A percentile compares a stretch with the other conserved stretches of the same genome.
phyloP scores from a whole-genome alignment of 2,329 filamentous ascomycete genomes.

The Pestalotiopsis sp. region DNA sequence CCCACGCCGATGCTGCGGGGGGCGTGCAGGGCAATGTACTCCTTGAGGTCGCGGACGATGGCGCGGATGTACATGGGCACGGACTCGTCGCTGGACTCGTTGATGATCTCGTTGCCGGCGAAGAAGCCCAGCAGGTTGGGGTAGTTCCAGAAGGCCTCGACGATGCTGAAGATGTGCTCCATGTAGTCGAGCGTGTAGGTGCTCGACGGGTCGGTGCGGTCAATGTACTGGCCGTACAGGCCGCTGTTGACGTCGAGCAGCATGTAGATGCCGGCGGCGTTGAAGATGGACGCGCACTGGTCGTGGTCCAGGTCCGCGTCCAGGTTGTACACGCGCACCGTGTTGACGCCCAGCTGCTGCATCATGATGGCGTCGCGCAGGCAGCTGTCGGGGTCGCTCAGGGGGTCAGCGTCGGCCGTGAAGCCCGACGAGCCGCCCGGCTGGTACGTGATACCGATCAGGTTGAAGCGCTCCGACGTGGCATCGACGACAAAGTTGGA shows the following conservation, averaged over 20 bases:
- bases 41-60: constrained; percentile 75
- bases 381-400: constrained; percentile 57
- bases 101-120: constrained; percentile 77
- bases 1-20: constrained; percentile 71
- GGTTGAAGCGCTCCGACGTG: constrained; percentile 59
- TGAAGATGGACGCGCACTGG: constrained; percentile 65
- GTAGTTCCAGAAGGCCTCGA: constrained; percentile 65
- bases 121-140: constrained; percentile 71
- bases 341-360: constrained; percentile 64
- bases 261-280: constrained; percentile 67
- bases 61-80: constrained; percentile 68
- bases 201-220: constrained; percentile 52
- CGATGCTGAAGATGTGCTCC: constrained; percentile 64
- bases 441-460: constrained; percentile 68
- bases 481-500: constrained; percentile 53
- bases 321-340: constrained; percentile 67
- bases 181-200: constrained; percentile 60
- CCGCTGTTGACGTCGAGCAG: constrained; percentile 67
- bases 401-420: constrained; percentile 46
- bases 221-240: constrained; percentile 55
- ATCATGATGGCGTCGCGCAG: constrained; percentile 64
- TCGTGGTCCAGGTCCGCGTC: constrained; percentile 65
- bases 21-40: constrained; percentile 70
- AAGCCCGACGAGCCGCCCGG: constrained; percentile 64
- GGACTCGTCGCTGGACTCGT: constrained; percentile 42